Evolutionary conservation across 2,329 filamentous ascomycete species (phyloP), one percentile per base, ranked within the genome.

Genomic region (Exophiala spinifera): DNA sequence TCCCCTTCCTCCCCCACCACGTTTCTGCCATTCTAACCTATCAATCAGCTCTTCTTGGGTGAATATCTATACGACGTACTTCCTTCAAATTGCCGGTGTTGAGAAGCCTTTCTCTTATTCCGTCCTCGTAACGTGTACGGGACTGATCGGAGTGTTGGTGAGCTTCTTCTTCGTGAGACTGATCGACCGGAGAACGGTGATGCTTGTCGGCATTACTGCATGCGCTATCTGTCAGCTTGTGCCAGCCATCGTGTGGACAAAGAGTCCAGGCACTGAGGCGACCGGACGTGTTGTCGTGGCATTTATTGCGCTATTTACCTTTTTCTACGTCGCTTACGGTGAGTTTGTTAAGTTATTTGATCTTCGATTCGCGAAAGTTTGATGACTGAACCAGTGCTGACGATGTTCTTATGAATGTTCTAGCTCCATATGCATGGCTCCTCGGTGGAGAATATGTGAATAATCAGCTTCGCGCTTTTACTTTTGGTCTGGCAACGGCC

Each of bases 371-470:
- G n/a, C n/a, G n/a, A n/a, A n/a, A n/a, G n/a, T n/a, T n/a, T n/a
- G n/a, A n/a, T n/a, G n/a, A n/a, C n/a, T n/a, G n/a, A n/a, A n/a
- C n/a, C n/a, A n/a, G n/a, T n/a, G 36, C 36, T 39, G 36, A 39
- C 36, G 3, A 14, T n/a, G n/a, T n/a, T n/a, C 17, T 11, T 2
- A 3, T 39, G 36, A 39, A 39, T 39, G 4, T n/a, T n/a, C n/a
- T 33, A 59, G 56, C 56, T 31, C 56, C 53, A 1, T 56, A 59
- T 14, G 70, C 70, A 10, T 74, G 70, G 69, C 67, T 75, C 13
- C 57, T 74, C 6, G 71, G 71, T 14, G 69, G 71, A 20, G 72
- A 75, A 57, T 67, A 70, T 31, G 71, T 71, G 1, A 72, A 69
- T 55, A 73, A 72, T 42, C 67, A 69, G 45, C 66, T 74, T 13